Evolutionary conservation across 164 flowering plant species (phyloP), one percentile per base, ranked within the genome.

Genomic region (Litsea cubeba): DNA sequence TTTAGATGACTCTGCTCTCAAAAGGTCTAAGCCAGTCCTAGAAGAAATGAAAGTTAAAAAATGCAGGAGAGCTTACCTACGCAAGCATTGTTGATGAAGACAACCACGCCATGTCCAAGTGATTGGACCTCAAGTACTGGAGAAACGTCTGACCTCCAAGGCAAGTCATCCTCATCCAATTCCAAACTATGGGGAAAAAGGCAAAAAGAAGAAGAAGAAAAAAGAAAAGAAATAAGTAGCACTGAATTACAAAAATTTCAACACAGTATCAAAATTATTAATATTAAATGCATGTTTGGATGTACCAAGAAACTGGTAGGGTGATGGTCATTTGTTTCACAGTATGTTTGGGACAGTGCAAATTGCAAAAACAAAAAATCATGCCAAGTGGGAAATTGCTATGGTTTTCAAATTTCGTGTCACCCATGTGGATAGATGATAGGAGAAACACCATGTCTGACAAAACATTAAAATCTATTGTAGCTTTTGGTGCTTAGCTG

Each of bases 91-190:
- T 96, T 96, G 20, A 94, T 88, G 49, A 87, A 94, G 2, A 84
- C 93, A 50, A 76, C 80, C 83, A 96, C 46, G 15, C 85, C 93
- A 77, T 96, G 95, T 15, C 99, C 99, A 73, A 91, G 88, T 79
- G 85, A 89, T 14, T 87, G 76, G 69, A 94, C 81, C 40, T 86
- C 80, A 22, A 93, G 75, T 32, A 92, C 88, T 62, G 97, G 95
- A 12, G 25, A 69, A 50, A 83, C 78, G 62, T 82, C 84, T 0
- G 73, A 54, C 46, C 81, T 75, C 79, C 71, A 66, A 5, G 96
- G 90, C 66, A 96, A 60, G 75, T 96, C 99, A 8, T 64, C 58
- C 0, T 24, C 62, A 12, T 57, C 74, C 71, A 95, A 51, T 1
- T 80, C 73, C 17, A 96, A 70, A 67, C 98, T 93, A 85, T 70